phyloP scores from a whole-genome alignment of 1,284 basidiomycete genomes.

The Ceratobasidium theobromae region DNA sequence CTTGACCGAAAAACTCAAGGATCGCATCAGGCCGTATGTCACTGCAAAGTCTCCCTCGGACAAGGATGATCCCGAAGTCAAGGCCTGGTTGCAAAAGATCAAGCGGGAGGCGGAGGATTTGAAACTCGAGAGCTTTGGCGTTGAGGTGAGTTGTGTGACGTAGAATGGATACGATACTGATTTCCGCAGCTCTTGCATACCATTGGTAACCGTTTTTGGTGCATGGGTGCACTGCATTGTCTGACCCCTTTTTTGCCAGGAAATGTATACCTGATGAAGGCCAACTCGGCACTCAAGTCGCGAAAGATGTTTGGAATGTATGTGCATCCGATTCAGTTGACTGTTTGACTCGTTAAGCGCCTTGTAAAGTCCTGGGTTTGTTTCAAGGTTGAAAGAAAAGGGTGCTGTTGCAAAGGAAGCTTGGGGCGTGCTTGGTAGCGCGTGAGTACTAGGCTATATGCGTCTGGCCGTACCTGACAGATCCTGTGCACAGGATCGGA shows the following conservation, averaged over 20 bases:
- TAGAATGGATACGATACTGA: neutral
- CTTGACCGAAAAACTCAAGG: slow-evolving; percentile 75
- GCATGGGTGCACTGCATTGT: neutral
- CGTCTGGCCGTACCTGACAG: neutral
- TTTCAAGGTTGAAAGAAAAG: slow-evolving; percentile 93
- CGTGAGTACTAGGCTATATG: slow-evolving; percentile 45
- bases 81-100: slow-evolving; percentile 75
- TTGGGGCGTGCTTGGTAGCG: slow-evolving; percentile 90
- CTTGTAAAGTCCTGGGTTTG: slow-evolving; percentile 77
- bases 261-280: slow-evolving; percentile 90
- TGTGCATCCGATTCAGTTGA: slow-evolving; percentile 41
- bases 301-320: slow-evolving; percentile 88
- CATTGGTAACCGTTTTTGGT: slow-evolving; percentile 15
- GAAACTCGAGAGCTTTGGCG: slow-evolving; percentile 97
- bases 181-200: slow-evolving; percentile 24
- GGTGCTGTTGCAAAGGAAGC: slow-evolving; percentile 90
- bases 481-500: slow-evolving; percentile 56
- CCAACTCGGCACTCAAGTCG: slow-evolving; percentile 88
- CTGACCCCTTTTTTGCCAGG: slow-evolving; percentile 74
- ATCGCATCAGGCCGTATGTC: slow-evolving; percentile 83
- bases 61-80: slow-evolving; percentile 81
- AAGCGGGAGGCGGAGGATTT: slow-evolving; percentile 90
- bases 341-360: neutral
- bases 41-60: slow-evolving; percentile 88
- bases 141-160: slow-evolving; percentile 64